Evolutionary conservation across 2,329 filamentous ascomycete genomes (phyloP).

Genomic region (Coniochaeta prunicola): DNA sequence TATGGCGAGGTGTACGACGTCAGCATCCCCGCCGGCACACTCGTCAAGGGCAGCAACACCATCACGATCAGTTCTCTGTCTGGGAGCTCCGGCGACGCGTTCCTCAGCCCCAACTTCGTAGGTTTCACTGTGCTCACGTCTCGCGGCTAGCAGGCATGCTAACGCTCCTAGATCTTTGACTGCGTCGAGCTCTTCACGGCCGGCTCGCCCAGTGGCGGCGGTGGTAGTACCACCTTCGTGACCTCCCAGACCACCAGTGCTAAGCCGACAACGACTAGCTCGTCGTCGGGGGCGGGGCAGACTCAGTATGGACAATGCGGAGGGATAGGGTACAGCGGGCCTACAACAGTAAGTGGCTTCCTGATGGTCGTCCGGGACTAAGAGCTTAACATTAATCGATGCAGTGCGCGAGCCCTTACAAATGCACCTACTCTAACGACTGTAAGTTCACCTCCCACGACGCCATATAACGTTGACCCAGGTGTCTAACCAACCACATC

Average conservation of each 20-base stretch:
- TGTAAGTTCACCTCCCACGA: not conserved
- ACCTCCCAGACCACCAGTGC: too few species aligned
- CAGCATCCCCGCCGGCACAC: conserved; percentile 49
- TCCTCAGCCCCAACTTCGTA: conserved; percentile 50
- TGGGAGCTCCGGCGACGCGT: conserved; percentile 47
- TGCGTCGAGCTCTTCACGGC: conserved; percentile 2
- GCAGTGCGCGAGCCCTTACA: not conserved
- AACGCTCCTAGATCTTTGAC: conserved; percentile 20
- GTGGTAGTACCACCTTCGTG: too few species aligned
- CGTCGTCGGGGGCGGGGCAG: too few species aligned
- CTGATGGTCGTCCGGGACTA: too few species aligned
- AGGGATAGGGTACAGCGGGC: too few species aligned
- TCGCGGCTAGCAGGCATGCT: not conserved
- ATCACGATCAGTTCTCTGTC: conserved; percentile 53
- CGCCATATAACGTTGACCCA: not conserved
- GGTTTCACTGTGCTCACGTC: conserved; percentile 10
- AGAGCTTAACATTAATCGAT: not conserved
- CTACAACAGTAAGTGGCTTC: too few species aligned
- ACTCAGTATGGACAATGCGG: too few species aligned
- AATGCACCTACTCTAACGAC: not conserved
- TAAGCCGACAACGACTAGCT: too few species aligned
- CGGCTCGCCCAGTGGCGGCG: too few species aligned
- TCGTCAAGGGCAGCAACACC: conserved; percentile 55
- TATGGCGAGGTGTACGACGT: conserved; percentile 58
- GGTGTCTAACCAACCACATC: not conserved